phyloP scores from a whole-genome alignment of 345 rosid genomes.

The Odontarrhena argentea region DNA sequence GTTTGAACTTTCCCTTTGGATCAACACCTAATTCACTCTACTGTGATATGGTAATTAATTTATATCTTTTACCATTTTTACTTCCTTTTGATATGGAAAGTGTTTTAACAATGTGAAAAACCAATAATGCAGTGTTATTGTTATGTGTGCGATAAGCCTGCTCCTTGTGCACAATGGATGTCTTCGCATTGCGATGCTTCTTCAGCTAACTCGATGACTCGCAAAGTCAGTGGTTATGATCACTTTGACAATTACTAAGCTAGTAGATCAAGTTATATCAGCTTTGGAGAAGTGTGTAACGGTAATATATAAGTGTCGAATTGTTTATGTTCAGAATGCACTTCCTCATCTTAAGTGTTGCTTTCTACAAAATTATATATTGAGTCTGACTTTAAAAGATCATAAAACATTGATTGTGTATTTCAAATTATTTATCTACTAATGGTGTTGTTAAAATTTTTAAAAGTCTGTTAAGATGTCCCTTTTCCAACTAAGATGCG shows the following conservation, averaged over 20 bases:
- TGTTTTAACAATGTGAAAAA: background rate
- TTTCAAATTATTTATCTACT: too few species aligned
- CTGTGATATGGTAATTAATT: slow-evolving; percentile 53
- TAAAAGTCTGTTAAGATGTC: background rate
- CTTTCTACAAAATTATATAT: too few species aligned
- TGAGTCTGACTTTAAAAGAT: too few species aligned
- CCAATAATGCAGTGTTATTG: slow-evolving; percentile 68
- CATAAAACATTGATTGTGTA: too few species aligned
- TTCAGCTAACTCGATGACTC: slow-evolving; percentile 8
- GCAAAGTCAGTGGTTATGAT: background rate
- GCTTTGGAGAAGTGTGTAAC: background rate
- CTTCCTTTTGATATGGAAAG: background rate
- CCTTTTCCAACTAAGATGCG: slow-evolving; percentile 1
- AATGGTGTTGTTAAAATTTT: too few species aligned
- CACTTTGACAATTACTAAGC: background rate
- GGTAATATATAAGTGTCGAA: slow-evolving; percentile 2
- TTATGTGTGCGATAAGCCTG: slow-evolving; percentile 60
- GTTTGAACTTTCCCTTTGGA: slow-evolving; percentile 59
- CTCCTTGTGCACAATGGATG: slow-evolving; percentile 64
- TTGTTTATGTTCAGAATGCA: slow-evolving; percentile 3
- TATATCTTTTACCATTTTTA: background rate
- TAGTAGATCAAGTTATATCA: too few species aligned
- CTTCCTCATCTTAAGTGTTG: slow-evolving; percentile 2
- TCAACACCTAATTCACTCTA: slow-evolving; percentile 48
- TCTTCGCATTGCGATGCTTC: slow-evolving; percentile 58